Base-by-base conservation (phyloP, 129 eudicot genomes). In the Daucus carota region DNA sequence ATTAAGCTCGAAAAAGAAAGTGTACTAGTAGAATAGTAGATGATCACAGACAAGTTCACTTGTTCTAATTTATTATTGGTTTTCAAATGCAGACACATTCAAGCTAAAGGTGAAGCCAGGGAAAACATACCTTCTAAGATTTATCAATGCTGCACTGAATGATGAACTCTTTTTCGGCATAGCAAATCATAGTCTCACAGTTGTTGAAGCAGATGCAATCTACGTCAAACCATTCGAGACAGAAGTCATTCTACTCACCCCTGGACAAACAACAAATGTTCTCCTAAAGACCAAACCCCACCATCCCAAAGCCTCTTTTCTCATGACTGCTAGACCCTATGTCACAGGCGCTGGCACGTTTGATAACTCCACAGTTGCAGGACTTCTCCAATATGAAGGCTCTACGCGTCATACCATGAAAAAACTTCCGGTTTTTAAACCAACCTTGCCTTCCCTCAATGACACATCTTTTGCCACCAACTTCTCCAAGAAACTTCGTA, bases 241-340 rank as follows among this genome's bases (percentile, higher is more conserved):
- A 0, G 67, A 82, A 28, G 84, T 85, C 22, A 40, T 86, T 71
- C 41, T 89, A 0, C 72, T 89, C 14, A 54, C 87, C 32, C 91
- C 94, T 1, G 94, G 94, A 60, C 94, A 89, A 75, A 89, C 94
- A 59, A 77, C 88, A 41, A 86, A 89, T 40, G 86, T 84, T 36
- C 87, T 89, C 42, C 86, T 89, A 38, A 84, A 80, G 38, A 86
- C 94, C n/a, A 80, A 57, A 46, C 31, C 86, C 0, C n/a, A 70
- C 24, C 80, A 68, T 44, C 94, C 94, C 0, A 57, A 76, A 44
- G 87, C 90, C 81, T 76, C 77, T 46, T 87, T 87, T 38, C 59
- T 81, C 44, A 84, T 87, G 83, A 46, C 70, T 6, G 91, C 91
- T 72, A 57, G 88, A 44, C 88, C 88, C 33, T 87, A 87, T 45